Base-by-base conservation (phyloP, 75 land plant species). In the Gnetum montanum region DNA sequence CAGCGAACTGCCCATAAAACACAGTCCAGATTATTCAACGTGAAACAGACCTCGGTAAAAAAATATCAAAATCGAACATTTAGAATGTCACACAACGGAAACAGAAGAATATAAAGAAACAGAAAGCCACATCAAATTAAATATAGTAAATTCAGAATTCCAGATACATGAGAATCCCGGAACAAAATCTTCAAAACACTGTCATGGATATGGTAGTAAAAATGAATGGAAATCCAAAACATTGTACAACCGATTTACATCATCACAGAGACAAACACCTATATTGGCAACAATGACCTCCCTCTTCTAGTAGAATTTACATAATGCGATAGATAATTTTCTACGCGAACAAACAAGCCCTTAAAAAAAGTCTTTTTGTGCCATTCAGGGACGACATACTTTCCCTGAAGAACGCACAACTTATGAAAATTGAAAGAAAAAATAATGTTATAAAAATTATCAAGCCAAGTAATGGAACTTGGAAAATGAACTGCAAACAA, bases 401-500 rank as follows among this genome's bases (percentile, higher is more conserved):
- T n/a, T n/a, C n/a, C n/a, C n/a, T n/a, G n/a, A n/a, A n/a, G n/a
- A n/a, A n/a, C n/a, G n/a, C n/a, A n/a, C n/a, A n/a, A n/a, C n/a
- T n/a, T n/a, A n/a, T n/a, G n/a, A n/a, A n/a, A n/a, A n/a, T n/a
- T n/a, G n/a, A n/a, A n/a, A n/a, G n/a, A n/a, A n/a, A n/a, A n/a
- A n/a, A n/a, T n/a, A n/a, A n/a, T n/a, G n/a, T n/a, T n/a, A 34
- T 15, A 53, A 33, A 33, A 53, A 53, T 36, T 53, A 23, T 31
- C 55, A 53, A 53, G 55, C 55, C 55, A 53, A 24, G 36, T 31
- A 53, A 31, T 53, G 34, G 25, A 53, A 36, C 55, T 53, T 33
- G 55, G 34, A 53, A 41, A 53, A 53, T 53, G 22, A 53, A 53
- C 55, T 53, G 36, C 55, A 53, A 33, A 53, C 18, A n/a, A n/a